Evolutionary conservation across 2,329 filamentous ascomycete species (phyloP).

Genomic region (Beauveria brongniartii): DNA sequence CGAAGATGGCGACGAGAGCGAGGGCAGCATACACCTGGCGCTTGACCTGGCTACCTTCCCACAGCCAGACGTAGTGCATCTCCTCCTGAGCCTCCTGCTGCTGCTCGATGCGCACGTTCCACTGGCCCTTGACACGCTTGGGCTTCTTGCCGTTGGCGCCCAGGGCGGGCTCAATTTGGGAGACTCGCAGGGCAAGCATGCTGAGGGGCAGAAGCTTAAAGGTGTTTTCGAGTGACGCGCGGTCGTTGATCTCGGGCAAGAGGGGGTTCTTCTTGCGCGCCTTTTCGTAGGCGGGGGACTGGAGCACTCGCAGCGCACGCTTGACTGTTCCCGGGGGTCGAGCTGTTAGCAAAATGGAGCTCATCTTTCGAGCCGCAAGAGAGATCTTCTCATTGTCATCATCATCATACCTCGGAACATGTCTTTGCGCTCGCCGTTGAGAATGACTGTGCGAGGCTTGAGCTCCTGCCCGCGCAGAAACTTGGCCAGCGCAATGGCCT

Average conservation of each 20-base stretch:
- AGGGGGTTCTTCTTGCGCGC: constrained; percentile 82
- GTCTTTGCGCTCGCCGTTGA: constrained; percentile 94
- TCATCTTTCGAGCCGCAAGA: neutral
- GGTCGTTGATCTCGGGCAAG: constrained; percentile 81
- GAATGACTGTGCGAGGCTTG: constrained; percentile 83
- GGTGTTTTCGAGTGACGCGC: constrained; percentile 79
- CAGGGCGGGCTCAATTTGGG: constrained; percentile 63
- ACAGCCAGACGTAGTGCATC: constrained; percentile 95
- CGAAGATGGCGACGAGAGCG: constrained; percentile 75
- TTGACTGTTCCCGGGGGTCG: constrained; percentile 58
- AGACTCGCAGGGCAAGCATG: constrained; percentile 83
- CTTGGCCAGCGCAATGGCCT: constrained; percentile 79
- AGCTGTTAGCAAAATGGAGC: neutral
- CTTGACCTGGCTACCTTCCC: constrained; percentile 89
- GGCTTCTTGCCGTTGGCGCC: constrained; percentile 58
- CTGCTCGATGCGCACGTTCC: constrained; percentile 92
- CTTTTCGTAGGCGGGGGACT: constrained; percentile 85
- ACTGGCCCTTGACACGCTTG: constrained; percentile 90
- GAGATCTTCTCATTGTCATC: neutral
- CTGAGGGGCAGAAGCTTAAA: constrained; percentile 95
- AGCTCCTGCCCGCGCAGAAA: constrained; percentile 79
- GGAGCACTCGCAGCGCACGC: constrained; percentile 81
- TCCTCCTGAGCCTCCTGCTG: constrained; percentile 85
- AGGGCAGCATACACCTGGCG: constrained; percentile 84
- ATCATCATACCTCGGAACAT: constrained; percentile 76